Evolutionary conservation across 345 rosid genomes (phyloP).

Genomic region (Microthlaspi erraticum): DNA sequence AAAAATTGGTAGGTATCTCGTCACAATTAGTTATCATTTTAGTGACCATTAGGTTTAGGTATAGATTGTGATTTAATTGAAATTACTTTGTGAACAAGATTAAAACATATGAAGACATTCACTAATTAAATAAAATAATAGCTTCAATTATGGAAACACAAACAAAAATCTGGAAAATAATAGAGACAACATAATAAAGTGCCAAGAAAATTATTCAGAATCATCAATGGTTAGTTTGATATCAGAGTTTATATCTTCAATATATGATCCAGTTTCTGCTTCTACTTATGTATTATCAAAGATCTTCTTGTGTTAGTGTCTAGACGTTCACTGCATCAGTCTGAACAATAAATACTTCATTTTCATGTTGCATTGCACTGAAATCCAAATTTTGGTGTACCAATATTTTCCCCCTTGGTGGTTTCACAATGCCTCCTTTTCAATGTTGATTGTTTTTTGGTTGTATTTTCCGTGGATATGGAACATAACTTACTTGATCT

Average conservation of each 20-base stretch:
- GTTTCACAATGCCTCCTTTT: neutral
- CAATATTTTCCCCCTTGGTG: neutral
- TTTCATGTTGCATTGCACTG: conserved; percentile 1
- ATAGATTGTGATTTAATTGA: neutral
- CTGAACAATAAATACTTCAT: neutral
- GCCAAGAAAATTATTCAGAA: too few relatives aligned
- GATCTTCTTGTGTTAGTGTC: neutral
- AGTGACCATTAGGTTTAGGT: neutral
- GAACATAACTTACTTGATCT: conserved; percentile 9
- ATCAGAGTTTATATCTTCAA: neutral
- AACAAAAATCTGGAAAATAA: too few relatives aligned
- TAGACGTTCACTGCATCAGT: neutral
- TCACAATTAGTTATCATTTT: too few relatives aligned
- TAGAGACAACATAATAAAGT: too few relatives aligned
- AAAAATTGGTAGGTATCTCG: neutral
- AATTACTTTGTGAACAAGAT: too few relatives aligned
- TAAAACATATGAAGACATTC: neutral
- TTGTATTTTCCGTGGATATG: neutral
- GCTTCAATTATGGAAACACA: too few relatives aligned
- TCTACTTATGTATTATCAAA: too few relatives aligned
- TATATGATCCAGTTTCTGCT: neutral
- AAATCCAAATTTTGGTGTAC: neutral
- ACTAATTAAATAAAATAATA: too few relatives aligned
- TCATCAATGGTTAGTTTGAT: too few relatives aligned
- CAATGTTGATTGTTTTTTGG: neutral